Conservation (phyloP, 2,329 filamentous ascomycete species). For the Diplocarpon rosae region DNA sequence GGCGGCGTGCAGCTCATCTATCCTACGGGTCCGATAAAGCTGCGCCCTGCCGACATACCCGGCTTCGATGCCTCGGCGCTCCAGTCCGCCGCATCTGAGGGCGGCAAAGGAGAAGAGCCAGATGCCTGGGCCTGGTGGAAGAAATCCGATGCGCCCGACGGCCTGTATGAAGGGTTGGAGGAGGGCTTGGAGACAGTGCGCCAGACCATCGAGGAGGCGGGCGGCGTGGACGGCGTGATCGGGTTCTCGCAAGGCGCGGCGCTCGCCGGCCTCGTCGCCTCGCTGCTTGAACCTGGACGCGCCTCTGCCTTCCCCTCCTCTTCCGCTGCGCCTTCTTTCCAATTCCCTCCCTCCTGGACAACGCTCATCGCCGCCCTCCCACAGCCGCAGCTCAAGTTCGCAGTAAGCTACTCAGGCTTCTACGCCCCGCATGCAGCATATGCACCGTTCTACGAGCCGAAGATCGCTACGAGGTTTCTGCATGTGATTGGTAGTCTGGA, state of each 20-base stretch:
- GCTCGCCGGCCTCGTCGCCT: slow-evolving; percentile 59
- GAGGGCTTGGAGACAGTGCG: slow-evolving; percentile 55
- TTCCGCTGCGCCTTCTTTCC: slow-evolving; percentile 32
- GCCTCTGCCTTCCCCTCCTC: slow-evolving; percentile 35
- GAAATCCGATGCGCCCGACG: slow-evolving; percentile 50
- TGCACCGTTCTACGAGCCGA: slow-evolving; percentile 61
- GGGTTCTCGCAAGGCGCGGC: slow-evolving; percentile 78
- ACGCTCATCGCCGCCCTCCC: slow-evolving; percentile 23
- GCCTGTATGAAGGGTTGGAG: slow-evolving; percentile 58
- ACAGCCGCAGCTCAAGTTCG: slow-evolving; percentile 51
- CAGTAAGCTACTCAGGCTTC: slow-evolving; percentile 70
- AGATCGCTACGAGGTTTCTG: slow-evolving; percentile 64
- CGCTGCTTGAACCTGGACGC: slow-evolving; percentile 51
- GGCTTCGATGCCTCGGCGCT: slow-evolving; percentile 40
- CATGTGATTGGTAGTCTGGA: slow-evolving; percentile 79
- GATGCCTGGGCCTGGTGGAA: slow-evolving; percentile 82
- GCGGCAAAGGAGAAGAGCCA: slow-evolving; percentile 37
- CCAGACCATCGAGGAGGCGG: slow-evolving; percentile 46
- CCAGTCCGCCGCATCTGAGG: slow-evolving; percentile 30
- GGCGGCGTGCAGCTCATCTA: slow-evolving; percentile 46
- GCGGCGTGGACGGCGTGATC: slow-evolving; percentile 65
- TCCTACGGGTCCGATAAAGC: slow-evolving; percentile 55
- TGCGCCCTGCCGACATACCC: slow-evolving; percentile 56
- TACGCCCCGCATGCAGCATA: slow-evolving; percentile 51
- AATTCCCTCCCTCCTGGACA: slow-evolving; percentile 35